Conservation (phyloP, 2,329 filamentous ascomycete genomes). For the Fusarium azukiicola region DNA sequence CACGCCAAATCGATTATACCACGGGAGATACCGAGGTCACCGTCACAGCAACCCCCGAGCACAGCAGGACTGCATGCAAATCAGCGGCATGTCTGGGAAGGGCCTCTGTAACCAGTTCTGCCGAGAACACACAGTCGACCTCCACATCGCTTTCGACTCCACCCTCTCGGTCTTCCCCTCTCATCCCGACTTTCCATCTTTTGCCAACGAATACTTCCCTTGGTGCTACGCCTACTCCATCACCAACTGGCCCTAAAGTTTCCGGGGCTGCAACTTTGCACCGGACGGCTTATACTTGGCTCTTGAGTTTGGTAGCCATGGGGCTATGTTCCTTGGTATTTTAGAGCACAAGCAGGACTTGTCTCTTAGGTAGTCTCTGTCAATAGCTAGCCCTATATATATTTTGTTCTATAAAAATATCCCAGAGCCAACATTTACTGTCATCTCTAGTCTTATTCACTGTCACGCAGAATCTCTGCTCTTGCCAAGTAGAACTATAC, state of each 20-base stretch:
- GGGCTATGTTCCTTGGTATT: not conserved
- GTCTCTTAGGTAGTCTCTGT: not conserved
- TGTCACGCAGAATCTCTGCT: not conserved
- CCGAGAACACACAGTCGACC: not conserved
- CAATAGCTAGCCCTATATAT: not conserved
- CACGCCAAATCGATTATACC: not conserved
- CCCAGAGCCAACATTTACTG: not conserved
- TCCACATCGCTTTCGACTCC: not conserved
- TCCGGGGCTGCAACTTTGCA: not conserved
- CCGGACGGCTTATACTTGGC: not conserved
- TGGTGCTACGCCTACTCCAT: not conserved
- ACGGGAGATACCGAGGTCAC: slow-evolving; percentile 1
- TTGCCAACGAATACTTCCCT: not conserved
- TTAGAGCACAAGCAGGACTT: slow-evolving; percentile 7
- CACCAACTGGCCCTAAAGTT: slow-evolving; percentile 1
- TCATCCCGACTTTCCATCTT: not conserved
- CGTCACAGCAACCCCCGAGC: not conserved
- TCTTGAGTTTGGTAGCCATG: not conserved
- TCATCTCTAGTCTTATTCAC: not conserved
- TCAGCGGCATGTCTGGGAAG: not conserved
- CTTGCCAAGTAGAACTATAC: not conserved
- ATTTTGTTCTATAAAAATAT: not conserved
- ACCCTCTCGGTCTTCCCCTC: not conserved
- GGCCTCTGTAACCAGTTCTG: not conserved
- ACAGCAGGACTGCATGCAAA: not conserved